Evolutionary conservation across 1,284 basidiomycete species (phyloP).

Genomic region (Austroboletus rostrupii): DNA sequence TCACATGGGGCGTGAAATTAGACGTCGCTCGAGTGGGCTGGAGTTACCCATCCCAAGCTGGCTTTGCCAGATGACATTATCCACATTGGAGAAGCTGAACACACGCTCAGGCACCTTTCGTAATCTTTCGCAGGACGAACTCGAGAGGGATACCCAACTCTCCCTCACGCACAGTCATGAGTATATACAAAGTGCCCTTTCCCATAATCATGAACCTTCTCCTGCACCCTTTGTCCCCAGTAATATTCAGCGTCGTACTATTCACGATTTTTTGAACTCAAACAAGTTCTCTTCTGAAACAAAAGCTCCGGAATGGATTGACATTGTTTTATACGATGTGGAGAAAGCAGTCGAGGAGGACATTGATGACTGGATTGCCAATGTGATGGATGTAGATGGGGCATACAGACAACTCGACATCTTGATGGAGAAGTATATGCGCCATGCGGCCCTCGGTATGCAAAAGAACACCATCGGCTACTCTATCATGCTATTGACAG

Average conservation of each 20-base stretch:
- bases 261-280: slow-evolving; percentile 9
- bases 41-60: not conserved
- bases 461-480: too few species aligned
- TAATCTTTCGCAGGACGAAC: not conserved
- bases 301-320: not conserved
- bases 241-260: slow-evolving; percentile 2
- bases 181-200: not conserved
- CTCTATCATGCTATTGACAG: not conserved
- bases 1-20: not conserved
- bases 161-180: not conserved
- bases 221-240: not conserved
- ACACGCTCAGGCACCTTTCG: not conserved
- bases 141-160: not conserved
- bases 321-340: slow-evolving; percentile 16
- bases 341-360: not conserved
- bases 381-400: not conserved
- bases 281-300: not conserved
- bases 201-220: not conserved
- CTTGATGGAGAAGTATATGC: too few species aligned
- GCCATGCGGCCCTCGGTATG: too few species aligned
- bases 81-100: not conserved
- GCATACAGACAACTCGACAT: not conserved
- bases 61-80: not conserved
- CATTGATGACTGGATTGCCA: not conserved
- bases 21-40: not conserved